Evolutionary conservation across 306 rosid species (phyloP), one percentile per base, ranked within the genome.

Genomic region (Dryas octopetala): DNA sequence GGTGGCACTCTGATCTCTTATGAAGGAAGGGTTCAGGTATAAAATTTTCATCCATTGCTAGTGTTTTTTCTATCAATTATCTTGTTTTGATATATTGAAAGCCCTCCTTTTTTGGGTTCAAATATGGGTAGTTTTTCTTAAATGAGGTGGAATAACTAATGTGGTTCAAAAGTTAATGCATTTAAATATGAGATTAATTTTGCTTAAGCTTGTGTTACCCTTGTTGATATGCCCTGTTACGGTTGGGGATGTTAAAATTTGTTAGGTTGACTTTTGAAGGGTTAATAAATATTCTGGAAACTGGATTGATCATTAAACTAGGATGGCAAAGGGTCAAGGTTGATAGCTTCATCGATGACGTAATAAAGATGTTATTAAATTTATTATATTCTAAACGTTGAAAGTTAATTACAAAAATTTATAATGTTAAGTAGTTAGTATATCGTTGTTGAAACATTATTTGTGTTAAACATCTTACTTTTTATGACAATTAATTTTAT

Each of bases 1-100:
- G 97, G 99, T 77, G 99, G 99, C 78, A 95, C 99, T 78, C 86
- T 95, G 61, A 92, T 95, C 74, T 95, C 99, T 74, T 95, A 92
- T 62, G 99, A 95, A 81, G 99, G 96, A 75, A 86, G 90, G 74
- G 89, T 89, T 80, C 96, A 88, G 96, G 96, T 86, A 86, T 54
- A 71, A 57, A 28, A 51, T 51, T 59, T 13, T 26, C 15, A 49
- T 79, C 23, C 49, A 64, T 82, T 59, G 32, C 72, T 72, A 59
- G 57, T 15, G 46, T 67, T 50, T 15, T 66, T 75, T 68, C 9
- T 76, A 23, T 38, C 61, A 54, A 28, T 47, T 45, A 64, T 41
- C 44, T 68, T 28, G 45, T 43, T 73, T 74, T 79, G 68, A 45
- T 43, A 32, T 61, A 32, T n/a, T 58, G 49, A 28, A 44, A 38